Base-by-base conservation (phyloP, 176 grass and related monocot genomes). In the Metroxylon sagu region DNA sequence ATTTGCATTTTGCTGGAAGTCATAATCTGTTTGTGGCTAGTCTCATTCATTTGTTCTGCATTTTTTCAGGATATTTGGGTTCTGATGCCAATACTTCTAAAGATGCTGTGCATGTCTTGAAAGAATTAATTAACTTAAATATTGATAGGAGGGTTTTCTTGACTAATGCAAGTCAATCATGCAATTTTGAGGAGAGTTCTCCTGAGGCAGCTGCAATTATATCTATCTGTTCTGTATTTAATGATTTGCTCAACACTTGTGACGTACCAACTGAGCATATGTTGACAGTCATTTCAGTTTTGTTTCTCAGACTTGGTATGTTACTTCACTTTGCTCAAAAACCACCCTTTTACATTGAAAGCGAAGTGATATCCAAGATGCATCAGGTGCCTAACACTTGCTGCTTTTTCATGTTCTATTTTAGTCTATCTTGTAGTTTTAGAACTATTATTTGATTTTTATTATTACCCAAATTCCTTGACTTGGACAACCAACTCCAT, bases 221-320 rank as follows among this genome's bases (percentile, higher is more conserved):
- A 77, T 75, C 81, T 31, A 87, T 97, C 50, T 85, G 83, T 90
- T 85, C 61, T 39, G 73, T 76, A 59, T 65, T 97, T 26, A 76
- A 68, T 68, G 80, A 75, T 69, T 79, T 67, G 73, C 80, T 97
- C 65, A 59, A 16, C 29, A 39, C 25, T 3, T 60, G 75, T 71
- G 59, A 68, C 50, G 16, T 19, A 59, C 83, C 87, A 80, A 51
- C 80, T 5, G 68, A 60, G 18, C 77, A 56, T 71, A 57, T 97
- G 35, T 79, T 90, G 76, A 61, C 16, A 28, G 12, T 87, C 29
- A 72, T 87, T 55, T 74, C 79, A 69, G 72, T 77, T 82, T 75
- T 90, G 73, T 87, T 97, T 67, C 77, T 97, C 50, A 90, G 80
- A 64, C 83, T 97, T 59, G 92, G 92, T 97, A 97, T 72, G 86